phyloP scores from a whole-genome alignment of 129 eudicot genomes.

The Artemisia annua region DNA sequence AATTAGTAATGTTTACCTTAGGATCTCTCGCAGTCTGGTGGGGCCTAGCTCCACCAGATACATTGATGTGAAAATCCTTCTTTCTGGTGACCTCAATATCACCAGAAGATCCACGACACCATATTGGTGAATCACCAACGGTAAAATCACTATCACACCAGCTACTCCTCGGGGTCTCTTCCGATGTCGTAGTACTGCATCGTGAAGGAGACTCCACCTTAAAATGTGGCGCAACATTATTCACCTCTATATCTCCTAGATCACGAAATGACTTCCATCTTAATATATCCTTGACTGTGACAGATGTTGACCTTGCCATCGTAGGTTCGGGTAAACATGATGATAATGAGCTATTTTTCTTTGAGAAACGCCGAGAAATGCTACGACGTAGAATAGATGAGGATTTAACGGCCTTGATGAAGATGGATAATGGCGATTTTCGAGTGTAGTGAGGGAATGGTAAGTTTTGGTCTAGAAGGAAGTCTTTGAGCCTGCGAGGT shows the following conservation, averaged over 20 bases:
- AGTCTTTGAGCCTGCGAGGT: slow-evolving; percentile 73
- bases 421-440: slow-evolving; percentile 31
- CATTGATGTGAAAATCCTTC: slow-evolving; percentile 27
- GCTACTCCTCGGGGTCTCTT: slow-evolving; percentile 47
- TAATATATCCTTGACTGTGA: slow-evolving; percentile 78
- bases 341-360: slow-evolving; percentile 7
- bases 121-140: slow-evolving; percentile 52
- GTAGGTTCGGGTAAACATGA: slow-evolving; percentile 24
- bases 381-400: slow-evolving; percentile 46
- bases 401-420: slow-evolving; percentile 48
- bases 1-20: slow-evolving; percentile 18
- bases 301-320: slow-evolving; percentile 30
- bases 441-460: slow-evolving; percentile 28
- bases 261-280: slow-evolving; percentile 87
- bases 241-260: slow-evolving; percentile 41
- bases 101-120: slow-evolving; percentile 31
- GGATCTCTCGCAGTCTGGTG: slow-evolving; percentile 13
- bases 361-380: slow-evolving; percentile 44
- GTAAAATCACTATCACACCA: slow-evolving; percentile 73
- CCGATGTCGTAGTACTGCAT: slow-evolving; percentile 21
- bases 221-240: slow-evolving; percentile 28
- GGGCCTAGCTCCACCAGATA: slow-evolving; percentile 8
- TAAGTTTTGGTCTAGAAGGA: slow-evolving; percentile 49
- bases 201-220: slow-evolving; percentile 34
- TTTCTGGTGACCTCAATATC: slow-evolving; percentile 29